phyloP scores from a whole-genome alignment of 1,284 basidiomycete genomes.

The Termitomyces sp. region DNA sequence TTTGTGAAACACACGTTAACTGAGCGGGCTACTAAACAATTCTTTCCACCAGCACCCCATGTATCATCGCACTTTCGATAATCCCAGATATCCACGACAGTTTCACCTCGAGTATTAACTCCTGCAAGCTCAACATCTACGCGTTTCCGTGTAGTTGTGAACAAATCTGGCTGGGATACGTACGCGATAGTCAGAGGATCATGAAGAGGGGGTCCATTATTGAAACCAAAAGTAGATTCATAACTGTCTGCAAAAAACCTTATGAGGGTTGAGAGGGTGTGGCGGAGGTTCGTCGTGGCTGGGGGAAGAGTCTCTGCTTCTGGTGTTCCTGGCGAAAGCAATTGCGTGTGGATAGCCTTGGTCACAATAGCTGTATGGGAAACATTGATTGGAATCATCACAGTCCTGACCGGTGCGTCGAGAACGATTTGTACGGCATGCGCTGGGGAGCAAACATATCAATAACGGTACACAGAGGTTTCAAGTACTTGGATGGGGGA shows the following conservation, averaged over 20 bases:
- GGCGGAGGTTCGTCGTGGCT: conserved; percentile 54
- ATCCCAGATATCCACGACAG: conserved; percentile 69
- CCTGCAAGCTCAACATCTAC: conserved; percentile 75
- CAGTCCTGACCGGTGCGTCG: conserved; percentile 40
- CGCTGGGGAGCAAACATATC: conserved; percentile 34
- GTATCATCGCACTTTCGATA: conserved; percentile 51
- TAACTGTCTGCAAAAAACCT: conserved; percentile 68
- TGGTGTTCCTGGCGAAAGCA: conserved; percentile 38
- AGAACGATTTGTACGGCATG: conserved; percentile 80
- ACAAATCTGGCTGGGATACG: conserved; percentile 59
- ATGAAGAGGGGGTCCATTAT: conserved; percentile 75
- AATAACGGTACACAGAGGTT: background rate
- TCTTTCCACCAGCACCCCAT: conserved; percentile 67
- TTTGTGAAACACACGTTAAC: conserved; percentile 48
- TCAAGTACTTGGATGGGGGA: background rate
- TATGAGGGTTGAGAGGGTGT: conserved; percentile 69
- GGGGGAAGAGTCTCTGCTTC: conserved; percentile 26
- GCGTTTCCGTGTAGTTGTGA: conserved; percentile 52
- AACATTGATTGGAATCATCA: conserved; percentile 81
- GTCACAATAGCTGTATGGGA: conserved; percentile 79
- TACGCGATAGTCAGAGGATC: conserved; percentile 78
- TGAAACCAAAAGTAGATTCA: conserved; percentile 66
- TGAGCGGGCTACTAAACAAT: conserved; percentile 63
- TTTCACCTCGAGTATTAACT: conserved; percentile 63
- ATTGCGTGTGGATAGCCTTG: conserved; percentile 38